These are phyloP conservation scores for Xylaria sp. DNA, from an alignment of 2,329 filamentous ascomycete genomes.

Conservation along the genomic window DNA sequence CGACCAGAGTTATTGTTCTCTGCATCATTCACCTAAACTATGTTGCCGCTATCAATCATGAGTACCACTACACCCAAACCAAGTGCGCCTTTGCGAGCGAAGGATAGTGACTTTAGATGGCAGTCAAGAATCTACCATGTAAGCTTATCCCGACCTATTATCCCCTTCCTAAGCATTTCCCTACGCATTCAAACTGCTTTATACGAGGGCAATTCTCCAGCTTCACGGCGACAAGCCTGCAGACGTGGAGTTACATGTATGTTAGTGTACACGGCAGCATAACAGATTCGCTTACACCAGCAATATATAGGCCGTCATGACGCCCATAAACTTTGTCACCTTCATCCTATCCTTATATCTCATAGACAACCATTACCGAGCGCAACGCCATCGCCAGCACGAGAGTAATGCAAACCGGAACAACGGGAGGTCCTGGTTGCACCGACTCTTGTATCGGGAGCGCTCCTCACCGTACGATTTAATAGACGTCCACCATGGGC, in stretches of 20 bases:
- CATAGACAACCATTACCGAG: conserved; percentile 68
- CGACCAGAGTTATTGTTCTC: neutral
- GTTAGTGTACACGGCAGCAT: neutral
- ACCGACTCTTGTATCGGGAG: conserved; percentile 54
- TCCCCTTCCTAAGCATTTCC: neutral
- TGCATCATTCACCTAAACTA: neutral
- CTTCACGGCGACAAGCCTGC: neutral
- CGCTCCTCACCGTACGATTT: conserved; percentile 55
- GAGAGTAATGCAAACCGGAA: conserved; percentile 24
- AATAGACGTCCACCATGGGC: conserved; percentile 39
- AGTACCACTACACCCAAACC: conserved; percentile 12
- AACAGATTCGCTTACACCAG: conserved; percentile 1
- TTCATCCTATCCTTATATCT: conserved; percentile 74
- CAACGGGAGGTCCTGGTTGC: conserved; percentile 54
- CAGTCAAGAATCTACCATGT: conserved; percentile 44
- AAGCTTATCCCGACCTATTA: conserved; percentile 19
- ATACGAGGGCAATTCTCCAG: neutral
- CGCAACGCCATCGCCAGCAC: conserved; percentile 53
- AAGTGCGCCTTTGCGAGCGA: conserved; percentile 1
- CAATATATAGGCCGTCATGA: conserved; percentile 61
- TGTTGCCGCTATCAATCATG: conserved; percentile 12
- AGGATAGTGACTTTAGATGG: conserved; percentile 11
- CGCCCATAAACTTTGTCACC: conserved; percentile 71
- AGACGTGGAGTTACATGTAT: neutral
- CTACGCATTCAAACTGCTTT: neutral